phyloP scores from a whole-genome alignment of 1,284 basidiomycete genomes.

The Ceratobasidium sp. region DNA sequence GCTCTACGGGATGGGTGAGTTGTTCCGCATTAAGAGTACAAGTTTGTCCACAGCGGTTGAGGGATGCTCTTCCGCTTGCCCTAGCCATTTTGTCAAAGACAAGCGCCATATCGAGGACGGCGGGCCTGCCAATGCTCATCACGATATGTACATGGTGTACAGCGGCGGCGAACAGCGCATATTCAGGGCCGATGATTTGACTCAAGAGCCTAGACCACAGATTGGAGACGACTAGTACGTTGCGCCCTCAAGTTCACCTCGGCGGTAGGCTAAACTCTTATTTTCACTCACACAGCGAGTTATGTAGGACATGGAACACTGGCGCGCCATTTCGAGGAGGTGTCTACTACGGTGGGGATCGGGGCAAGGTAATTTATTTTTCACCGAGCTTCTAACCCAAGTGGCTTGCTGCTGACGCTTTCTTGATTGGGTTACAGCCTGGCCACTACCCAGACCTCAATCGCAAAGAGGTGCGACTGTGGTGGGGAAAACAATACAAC shows the following conservation, averaged over 20 bases:
- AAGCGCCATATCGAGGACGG: not conserved
- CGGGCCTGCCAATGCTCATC: constrained; percentile 5
- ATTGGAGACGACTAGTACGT: not conserved
- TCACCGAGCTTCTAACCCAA: not conserved
- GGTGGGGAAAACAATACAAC: constrained; percentile 45
- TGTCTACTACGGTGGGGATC: constrained; percentile 38
- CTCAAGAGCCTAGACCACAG: constrained; percentile 15
- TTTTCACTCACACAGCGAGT: not conserved
- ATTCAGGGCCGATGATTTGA: constrained; percentile 13
- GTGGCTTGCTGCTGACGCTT: not conserved
- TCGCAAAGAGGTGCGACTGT: constrained; percentile 29
- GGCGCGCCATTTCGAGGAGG: constrained; percentile 39
- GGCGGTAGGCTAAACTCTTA: not conserved
- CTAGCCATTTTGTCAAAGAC: constrained; percentile 40
- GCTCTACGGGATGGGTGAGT: constrained; percentile 18
- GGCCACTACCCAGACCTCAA: constrained; percentile 45
- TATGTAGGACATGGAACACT: constrained; percentile 36
- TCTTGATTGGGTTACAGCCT: constrained; percentile 33
- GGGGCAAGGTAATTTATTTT: constrained; percentile 28
- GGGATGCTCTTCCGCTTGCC: not conserved
- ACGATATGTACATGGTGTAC: constrained; percentile 25
- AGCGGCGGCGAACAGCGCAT: not conserved
- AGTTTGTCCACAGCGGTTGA: not conserved
- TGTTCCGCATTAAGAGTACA: not conserved
- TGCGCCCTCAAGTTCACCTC: too few relatives aligned